A percentile compares a stretch with the other conserved stretches of the same genome.
Evolutionary conservation across 371 early-diverging fungal genomes (phyloP).

Genomic region (Mucor velutinosus): DNA sequence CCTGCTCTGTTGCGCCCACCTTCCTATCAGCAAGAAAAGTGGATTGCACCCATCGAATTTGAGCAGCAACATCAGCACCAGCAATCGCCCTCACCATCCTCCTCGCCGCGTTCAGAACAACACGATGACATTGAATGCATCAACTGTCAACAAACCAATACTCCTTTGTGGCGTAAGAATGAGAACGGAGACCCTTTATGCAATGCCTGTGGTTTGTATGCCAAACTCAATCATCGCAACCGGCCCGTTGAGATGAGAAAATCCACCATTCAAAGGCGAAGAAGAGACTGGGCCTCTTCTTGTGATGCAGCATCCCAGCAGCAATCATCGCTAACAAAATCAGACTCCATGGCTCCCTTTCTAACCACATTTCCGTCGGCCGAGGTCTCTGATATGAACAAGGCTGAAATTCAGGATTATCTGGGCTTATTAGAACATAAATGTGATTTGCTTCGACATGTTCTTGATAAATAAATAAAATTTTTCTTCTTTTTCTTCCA

Average conservation of each 20-base stretch:
- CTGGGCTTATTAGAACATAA: constrained; percentile 21
- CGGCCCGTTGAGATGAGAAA: constrained; percentile 70
- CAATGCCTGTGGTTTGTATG: constrained; percentile 92
- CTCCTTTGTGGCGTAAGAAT: constrained; percentile 89
- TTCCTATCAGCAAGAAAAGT: constrained; percentile 8
- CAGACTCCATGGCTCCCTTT: background rate
- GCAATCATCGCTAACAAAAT: background rate
- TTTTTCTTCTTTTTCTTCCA: background rate
- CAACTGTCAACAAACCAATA: constrained; percentile 83
- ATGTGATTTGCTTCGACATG: constrained; percentile 10
- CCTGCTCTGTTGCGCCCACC: constrained; percentile 9
- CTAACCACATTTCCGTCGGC: constrained; percentile 9
- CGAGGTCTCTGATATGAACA: constrained; percentile 52
- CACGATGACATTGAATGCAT: constrained; percentile 50
- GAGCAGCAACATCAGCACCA: background rate
- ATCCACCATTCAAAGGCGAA: constrained; percentile 65
- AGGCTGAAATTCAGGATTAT: constrained; percentile 56
- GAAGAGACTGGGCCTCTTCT: constrained; percentile 53
- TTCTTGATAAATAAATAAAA: constrained; percentile 5
- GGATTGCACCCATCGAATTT: background rate
- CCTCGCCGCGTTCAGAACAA: background rate
- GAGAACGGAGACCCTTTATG: constrained; percentile 82
- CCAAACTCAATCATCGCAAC: constrained; percentile 72
- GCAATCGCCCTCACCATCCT: background rate
- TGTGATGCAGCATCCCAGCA: background rate